phyloP scores from a whole-genome alignment of 225 moss, liverwort and hornwort species.

The Lunularia cruciata region DNA sequence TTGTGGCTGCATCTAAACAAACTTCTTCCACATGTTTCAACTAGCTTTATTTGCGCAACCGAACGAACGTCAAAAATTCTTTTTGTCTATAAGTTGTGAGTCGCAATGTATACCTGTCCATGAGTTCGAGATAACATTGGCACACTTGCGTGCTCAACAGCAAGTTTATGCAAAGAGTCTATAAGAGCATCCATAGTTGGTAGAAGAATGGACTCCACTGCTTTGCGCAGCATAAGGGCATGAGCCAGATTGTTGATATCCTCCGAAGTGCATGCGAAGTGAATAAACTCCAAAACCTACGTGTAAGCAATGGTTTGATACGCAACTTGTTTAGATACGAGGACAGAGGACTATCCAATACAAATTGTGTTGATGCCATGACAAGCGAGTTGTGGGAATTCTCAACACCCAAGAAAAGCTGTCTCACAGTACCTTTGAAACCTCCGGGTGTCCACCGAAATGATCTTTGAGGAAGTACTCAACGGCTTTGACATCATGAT shows the following conservation, averaged over 20 bases:
- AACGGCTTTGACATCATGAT: constrained; percentile 87
- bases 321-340: not conserved
- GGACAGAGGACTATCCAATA: not conserved
- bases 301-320: not conserved
- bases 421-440: constrained; percentile 56
- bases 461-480: constrained; percentile 87
- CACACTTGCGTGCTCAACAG: constrained; percentile 58
- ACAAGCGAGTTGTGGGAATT: not conserved
- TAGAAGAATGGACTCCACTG: constrained; percentile 58
- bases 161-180: constrained; percentile 59
- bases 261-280: constrained; percentile 84
- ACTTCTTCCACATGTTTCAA: no score
- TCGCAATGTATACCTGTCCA: constrained; percentile 72
- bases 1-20: no score
- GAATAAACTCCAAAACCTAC: constrained; percentile 82
- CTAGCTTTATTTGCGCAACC: no score
- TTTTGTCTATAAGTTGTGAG: no score
- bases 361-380: not conserved
- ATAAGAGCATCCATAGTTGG: constrained; percentile 67
- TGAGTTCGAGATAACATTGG: constrained; percentile 77
- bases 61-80: no score
- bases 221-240: constrained; percentile 75
- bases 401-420: not conserved
- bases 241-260: constrained; percentile 88
- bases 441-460: constrained; percentile 54